Base-by-base conservation (phyloP, 176 grass and related monocot genomes). In the Rhynchospora tenuis region DNA sequence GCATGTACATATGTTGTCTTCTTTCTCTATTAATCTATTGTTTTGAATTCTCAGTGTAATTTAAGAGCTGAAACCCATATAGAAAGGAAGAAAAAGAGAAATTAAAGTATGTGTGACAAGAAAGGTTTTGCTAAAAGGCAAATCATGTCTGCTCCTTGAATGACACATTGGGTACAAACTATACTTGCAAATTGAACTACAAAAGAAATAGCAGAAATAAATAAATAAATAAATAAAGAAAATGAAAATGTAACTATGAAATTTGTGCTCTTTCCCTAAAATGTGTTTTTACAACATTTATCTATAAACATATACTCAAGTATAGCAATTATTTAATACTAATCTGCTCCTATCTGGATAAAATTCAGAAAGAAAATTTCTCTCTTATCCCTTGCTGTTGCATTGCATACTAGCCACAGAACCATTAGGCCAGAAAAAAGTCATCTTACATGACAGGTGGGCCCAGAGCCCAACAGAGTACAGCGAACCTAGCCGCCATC, bases 341-440 rank as follows among this genome's bases (percentile, higher is more conserved):
- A 84, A 60, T 59, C 67, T 59, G 66, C 50, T 44, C 66, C 52
- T 69, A 59, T 26, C 22, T 58, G 9, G 52, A 45, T 11, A 22
- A 48, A 84, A 69, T 62, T 75, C 42, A 84, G 51, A 52, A 84
- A 24, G 2, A 61, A 84, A 59, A 58, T 61, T 46, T 66, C 59
- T 38, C 28, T 46, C 67, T 52, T 71, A 62, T 13, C 38, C 42
- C 78, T 85, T 90, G 17, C 81, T 38, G 64, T 70, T 91, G 85
- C 95, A 95, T 15, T 20, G 56, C 87, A 84, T 85, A 29, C 47
- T 66, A 12, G 75, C 20, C 8, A 82, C 74, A 0, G 81, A 81
- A 27, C 92, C 87, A 26, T 87, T 93, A 17, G 82, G 74, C 89
- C 80, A 93, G 59, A 59, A 76, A 89, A 98, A 98, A 0, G 44